phyloP scores from a whole-genome alignment of 2,329 filamentous ascomycete species.

The Zymoseptoria tritici region DNA sequence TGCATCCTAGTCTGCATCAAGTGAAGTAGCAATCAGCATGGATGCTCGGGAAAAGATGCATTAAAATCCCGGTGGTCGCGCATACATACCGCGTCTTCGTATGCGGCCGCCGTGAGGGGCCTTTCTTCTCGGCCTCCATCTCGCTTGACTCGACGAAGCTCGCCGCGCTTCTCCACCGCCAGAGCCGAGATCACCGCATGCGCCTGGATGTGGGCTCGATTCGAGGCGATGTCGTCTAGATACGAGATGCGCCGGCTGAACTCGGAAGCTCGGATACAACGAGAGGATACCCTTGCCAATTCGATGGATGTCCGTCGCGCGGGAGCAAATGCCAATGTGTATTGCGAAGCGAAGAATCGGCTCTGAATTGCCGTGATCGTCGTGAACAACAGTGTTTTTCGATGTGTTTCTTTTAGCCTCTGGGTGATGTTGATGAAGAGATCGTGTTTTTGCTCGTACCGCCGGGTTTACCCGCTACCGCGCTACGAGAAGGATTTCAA shows the following conservation, averaged over 20 bases:
- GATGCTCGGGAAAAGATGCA: background rate
- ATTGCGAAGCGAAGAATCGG: no score
- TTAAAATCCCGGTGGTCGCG: background rate
- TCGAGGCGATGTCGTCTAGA: background rate
- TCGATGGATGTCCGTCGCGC: background rate
- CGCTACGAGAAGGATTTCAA: no score
- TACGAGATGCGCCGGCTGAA: background rate
- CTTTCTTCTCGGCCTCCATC: background rate
- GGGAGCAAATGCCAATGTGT: no score
- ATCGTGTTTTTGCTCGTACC: no score
- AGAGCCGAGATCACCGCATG: background rate
- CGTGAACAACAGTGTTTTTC: no score
- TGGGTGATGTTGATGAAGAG: no score
- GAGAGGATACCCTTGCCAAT: background rate
- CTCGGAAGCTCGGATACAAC: background rate
- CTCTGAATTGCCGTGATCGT: no score
- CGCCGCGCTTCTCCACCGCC: no score
- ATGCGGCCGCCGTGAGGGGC: slow-evolving; percentile 14
- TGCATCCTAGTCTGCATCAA: slow-evolving; percentile 8
- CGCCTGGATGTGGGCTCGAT: background rate
- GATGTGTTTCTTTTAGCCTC: no score
- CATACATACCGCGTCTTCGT: slow-evolving; percentile 16
- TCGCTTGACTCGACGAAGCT: background rate
- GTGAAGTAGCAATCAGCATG: background rate
- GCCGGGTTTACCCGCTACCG: no score